phyloP scores from a whole-genome alignment of 257 asterid species.

The Linaria vulgaris region DNA sequence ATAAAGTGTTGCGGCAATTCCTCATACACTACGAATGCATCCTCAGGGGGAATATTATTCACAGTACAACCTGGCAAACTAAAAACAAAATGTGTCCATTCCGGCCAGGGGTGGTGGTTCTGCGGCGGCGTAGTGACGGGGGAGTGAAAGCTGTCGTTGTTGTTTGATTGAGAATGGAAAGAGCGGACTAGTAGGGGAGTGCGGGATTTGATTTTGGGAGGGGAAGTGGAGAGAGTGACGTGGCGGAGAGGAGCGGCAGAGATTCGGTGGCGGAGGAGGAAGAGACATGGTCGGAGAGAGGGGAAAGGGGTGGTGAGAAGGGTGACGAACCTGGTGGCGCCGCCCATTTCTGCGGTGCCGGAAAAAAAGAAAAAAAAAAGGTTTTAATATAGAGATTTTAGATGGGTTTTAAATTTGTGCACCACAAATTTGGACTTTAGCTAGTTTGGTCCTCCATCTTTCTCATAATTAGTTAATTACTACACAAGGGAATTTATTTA shows the following conservation, averaged over 20 bases:
- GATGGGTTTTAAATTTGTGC: slow-evolving; percentile 20
- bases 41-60: slow-evolving; percentile 45
- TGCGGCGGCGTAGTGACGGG: slow-evolving; percentile 34
- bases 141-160: slow-evolving; percentile 24
- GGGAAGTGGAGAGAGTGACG: slow-evolving; percentile 32
- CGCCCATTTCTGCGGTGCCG: slow-evolving; percentile 53
- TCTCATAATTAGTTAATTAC: too few relatives aligned
- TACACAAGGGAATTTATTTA: too few relatives aligned
- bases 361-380: too few relatives aligned
- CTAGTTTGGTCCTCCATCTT: too few relatives aligned
- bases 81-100: slow-evolving; percentile 60
- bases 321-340: slow-evolving; percentile 66
- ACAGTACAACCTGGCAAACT: slow-evolving; percentile 27
- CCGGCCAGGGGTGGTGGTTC: slow-evolving; percentile 72
- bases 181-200: slow-evolving; percentile 29
- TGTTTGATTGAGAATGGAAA: slow-evolving; percentile 44
- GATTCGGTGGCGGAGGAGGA: slow-evolving; percentile 38
- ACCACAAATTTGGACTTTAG: too few relatives aligned
- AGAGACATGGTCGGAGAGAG: slow-evolving; percentile 52
- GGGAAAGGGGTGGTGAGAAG: slow-evolving; percentile 61
- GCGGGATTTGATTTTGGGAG: slow-evolving; percentile 31
- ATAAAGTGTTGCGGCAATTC: slow-evolving; percentile 57
- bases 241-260: slow-evolving; percentile 32
- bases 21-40: slow-evolving; percentile 75
- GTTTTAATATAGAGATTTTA: background rate